Evolutionary conservation across 2,329 filamentous ascomycete species (phyloP).

Genomic region (Pezicula carpinea): DNA sequence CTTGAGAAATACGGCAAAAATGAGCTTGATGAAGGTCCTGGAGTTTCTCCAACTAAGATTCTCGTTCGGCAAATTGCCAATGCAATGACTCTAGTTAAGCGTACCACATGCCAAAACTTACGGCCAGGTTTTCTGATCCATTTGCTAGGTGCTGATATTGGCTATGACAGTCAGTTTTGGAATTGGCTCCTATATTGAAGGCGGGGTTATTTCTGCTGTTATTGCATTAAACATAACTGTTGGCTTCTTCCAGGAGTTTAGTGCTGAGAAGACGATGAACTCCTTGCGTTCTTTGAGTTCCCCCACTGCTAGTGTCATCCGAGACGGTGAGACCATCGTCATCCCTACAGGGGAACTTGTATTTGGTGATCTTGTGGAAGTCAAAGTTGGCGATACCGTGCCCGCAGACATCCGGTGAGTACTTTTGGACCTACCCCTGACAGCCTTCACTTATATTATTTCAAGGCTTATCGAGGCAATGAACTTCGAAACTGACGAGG

Average conservation of each 20-base stretch:
- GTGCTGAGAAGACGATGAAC: conserved; percentile 49
- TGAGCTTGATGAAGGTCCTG: conserved; percentile 55
- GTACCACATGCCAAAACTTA: neutral
- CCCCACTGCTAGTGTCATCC: conserved; percentile 44
- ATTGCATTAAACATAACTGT: conserved; percentile 55
- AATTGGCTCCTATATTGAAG: conserved; percentile 56
- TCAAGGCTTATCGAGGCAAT: conserved; percentile 42
- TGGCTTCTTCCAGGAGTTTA: conserved; percentile 50
- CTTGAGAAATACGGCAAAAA: conserved; percentile 56
- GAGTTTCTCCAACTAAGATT: conserved; percentile 59
- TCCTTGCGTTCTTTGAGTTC: conserved; percentile 44
- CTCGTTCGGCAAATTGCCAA: conserved; percentile 63
- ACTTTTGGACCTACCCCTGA: too few relatives aligned
- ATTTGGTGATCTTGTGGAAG: conserved; percentile 52
- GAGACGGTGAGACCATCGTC: conserved; percentile 43
- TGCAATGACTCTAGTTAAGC: conserved; percentile 59
- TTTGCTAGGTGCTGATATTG: conserved; percentile 43
- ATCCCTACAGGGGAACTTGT: conserved; percentile 50
- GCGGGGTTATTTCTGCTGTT: conserved; percentile 52
- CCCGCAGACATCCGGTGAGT: conserved; percentile 35
- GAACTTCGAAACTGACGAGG: conserved; percentile 57
- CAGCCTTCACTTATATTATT: conserved; percentile 8
- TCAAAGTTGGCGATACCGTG: conserved; percentile 43
- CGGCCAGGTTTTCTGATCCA: conserved; percentile 25
- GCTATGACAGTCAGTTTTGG: conserved; percentile 55